Conservation (phyloP, 179 eudicot species). For the Actinidia polygama region DNA sequence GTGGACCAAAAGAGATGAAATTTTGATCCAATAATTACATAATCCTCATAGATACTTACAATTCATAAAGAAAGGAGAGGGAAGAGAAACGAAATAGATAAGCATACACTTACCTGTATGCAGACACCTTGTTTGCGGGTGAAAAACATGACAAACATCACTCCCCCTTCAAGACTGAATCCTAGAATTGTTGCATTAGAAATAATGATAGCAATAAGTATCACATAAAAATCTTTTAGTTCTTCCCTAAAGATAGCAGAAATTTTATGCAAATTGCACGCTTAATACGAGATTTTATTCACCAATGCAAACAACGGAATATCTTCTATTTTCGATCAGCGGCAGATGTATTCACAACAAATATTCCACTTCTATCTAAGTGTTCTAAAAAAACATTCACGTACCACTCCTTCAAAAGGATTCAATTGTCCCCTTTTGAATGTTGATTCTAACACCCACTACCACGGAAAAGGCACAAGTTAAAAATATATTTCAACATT, state of each 20-base stretch:
- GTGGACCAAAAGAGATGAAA: constrained; percentile 29
- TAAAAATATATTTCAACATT: not conserved
- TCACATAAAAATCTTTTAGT: not conserved
- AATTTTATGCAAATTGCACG: not conserved
- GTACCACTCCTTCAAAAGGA: constrained; percentile 78
- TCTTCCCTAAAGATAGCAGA: not conserved
- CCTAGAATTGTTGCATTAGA: constrained; percentile 41
- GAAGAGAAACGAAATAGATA: not conserved
- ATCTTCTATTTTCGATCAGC: not conserved
- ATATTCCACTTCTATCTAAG: not conserved
- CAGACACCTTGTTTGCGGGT: constrained; percentile 76
- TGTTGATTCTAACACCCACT: constrained; percentile 92
- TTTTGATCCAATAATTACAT: not conserved
- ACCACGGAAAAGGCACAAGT: constrained; percentile 8
- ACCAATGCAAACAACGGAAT: not conserved
- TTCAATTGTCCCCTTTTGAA: constrained; percentile 83
- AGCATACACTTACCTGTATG: constrained; percentile 58
- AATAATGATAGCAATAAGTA: not conserved
- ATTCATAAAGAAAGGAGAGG: not conserved
- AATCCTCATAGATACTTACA: not conserved
- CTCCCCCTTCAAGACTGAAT: constrained; percentile 53
- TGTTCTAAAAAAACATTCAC: constrained; percentile 16
- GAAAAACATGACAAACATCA: constrained; percentile 70
- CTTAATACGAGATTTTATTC: not conserved
- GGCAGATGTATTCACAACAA: not conserved